Evolutionary conservation across 192 early-diverging fungal genomes (phyloP).

Genomic region (Coemansia sp.): DNA sequence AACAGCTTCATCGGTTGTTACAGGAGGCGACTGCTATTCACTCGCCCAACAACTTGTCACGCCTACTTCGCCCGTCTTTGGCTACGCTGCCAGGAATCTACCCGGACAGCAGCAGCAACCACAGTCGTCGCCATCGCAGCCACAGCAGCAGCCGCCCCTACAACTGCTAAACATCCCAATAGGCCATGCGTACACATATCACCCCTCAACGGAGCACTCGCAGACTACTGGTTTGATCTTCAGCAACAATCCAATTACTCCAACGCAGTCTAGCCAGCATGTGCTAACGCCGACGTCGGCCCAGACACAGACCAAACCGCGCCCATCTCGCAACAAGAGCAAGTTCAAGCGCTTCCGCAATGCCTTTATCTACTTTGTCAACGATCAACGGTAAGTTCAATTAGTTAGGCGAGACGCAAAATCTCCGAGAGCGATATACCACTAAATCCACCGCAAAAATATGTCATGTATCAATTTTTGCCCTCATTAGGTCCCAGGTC

Average conservation of each 20-base stretch:
- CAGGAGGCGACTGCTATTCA: not conserved
- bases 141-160: not conserved
- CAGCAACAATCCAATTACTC: conserved; percentile 23
- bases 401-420: not conserved
- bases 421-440: not conserved
- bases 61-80: conserved; percentile 1
- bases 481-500: conserved; percentile 32
- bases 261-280: conserved; percentile 11
- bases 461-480: not conserved
- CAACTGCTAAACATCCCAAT: conserved; percentile 9
- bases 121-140: not conserved
- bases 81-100: too few relatives aligned
- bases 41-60: conserved; percentile 5
- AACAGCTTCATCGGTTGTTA: not conserved
- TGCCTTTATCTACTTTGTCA: conserved; percentile 58
- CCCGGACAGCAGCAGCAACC: not conserved
- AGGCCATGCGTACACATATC: conserved; percentile 29
- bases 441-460: conserved; percentile 1
- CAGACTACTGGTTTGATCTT: conserved; percentile 9
- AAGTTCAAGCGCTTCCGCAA: conserved; percentile 60
- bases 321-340: conserved; percentile 52
- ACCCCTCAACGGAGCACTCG: conserved; percentile 15
- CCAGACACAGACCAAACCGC: conserved; percentile 25
- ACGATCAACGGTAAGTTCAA: conserved; percentile 52
- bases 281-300: not conserved